Evolutionary conservation across 257 asterid genomes (phyloP).

Genomic region (Hygrophila difformis): DNA sequence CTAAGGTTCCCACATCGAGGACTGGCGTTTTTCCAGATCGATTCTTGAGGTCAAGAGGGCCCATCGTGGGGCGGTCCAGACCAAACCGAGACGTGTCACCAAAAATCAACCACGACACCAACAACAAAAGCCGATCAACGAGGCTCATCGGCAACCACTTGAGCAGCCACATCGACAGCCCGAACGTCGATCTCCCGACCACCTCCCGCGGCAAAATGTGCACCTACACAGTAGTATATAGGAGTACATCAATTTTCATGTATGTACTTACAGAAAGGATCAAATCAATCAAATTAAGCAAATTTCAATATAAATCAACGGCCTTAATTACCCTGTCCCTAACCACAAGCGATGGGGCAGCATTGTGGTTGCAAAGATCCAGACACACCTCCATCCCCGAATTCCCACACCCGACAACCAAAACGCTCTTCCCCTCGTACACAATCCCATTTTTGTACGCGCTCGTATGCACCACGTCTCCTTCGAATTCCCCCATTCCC

Average conservation of each 20-base stretch:
- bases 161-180: slow-evolving; percentile 32
- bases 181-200: slow-evolving; percentile 40
- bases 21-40: no score
- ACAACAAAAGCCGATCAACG: slow-evolving; percentile 25
- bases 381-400: slow-evolving; percentile 55
- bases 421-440: slow-evolving; percentile 30
- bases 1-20: slow-evolving; percentile 34
- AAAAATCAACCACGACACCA: slow-evolving; percentile 25
- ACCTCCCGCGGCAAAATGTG: slow-evolving; percentile 41
- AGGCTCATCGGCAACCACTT: slow-evolving; percentile 33
- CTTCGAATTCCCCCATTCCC: slow-evolving; percentile 31
- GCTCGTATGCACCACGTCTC: slow-evolving; percentile 38
- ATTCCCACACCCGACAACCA: no score
- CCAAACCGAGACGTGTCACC: slow-evolving; percentile 36
- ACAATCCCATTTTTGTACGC: slow-evolving; percentile 32
- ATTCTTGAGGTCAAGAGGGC: slow-evolving; percentile 34
- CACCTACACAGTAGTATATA: slow-evolving; percentile 17
- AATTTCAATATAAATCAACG: no score
- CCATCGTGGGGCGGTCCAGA: slow-evolving; percentile 25
- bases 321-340: slow-evolving; percentile 45
- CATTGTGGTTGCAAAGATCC: slow-evolving; percentile 45
- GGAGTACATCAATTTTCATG: slow-evolving; percentile 2
- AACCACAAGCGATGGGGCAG: slow-evolving; percentile 37
- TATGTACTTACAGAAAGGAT: no score
- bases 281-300: no score